A percentile compares a stretch with the other conserved stretches of the same genome.
Conservation (phyloP, 768 basidiomycete genomes). For the Hygrocybe coccinea region DNA sequence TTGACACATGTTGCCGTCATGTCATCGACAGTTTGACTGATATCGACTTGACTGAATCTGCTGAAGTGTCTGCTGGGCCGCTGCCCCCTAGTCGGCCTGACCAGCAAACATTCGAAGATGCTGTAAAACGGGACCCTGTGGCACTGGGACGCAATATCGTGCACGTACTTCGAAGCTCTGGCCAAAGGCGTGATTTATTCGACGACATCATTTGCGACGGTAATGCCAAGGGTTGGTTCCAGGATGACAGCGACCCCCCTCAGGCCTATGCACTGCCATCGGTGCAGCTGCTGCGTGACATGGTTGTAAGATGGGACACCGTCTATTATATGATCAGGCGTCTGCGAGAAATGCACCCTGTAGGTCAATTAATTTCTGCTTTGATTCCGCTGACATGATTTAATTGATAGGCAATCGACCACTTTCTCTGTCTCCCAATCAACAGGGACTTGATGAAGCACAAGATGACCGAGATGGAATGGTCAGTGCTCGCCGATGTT, state of each 20-base stretch:
- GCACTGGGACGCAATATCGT: slow-evolving; percentile 6
- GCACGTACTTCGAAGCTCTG: slow-evolving; percentile 3
- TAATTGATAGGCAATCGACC: slow-evolving; percentile 9
- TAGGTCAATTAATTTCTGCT: slow-evolving; percentile 3
- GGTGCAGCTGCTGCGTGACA: slow-evolving; percentile 9
- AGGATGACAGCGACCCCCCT: background rate
- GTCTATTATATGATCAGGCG: slow-evolving; percentile 13
- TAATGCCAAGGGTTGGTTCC: background rate
- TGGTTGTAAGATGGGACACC: slow-evolving; percentile 12
- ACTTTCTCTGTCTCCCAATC: slow-evolving; percentile 1
- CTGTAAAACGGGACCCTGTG: background rate
- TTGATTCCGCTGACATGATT: background rate
- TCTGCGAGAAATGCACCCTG: slow-evolving; percentile 9
- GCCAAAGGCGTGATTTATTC: slow-evolving; percentile 5
- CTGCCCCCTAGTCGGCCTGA: background rate
- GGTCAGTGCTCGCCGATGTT: slow-evolving; percentile 1
- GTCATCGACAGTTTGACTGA: slow-evolving; percentile 9
- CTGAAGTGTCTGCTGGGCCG: background rate
- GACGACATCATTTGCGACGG: background rate
- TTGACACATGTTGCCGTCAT: slow-evolving; percentile 15
- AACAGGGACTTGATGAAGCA: slow-evolving; percentile 5
- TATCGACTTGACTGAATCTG: background rate
- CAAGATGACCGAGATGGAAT: slow-evolving; percentile 8
- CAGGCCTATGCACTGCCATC: background rate
- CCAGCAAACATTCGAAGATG: background rate